These are phyloP conservation scores for Stemphylium beticola DNA, from an alignment of 2,329 filamentous ascomycete species.

Conservation along the genomic window DNA sequence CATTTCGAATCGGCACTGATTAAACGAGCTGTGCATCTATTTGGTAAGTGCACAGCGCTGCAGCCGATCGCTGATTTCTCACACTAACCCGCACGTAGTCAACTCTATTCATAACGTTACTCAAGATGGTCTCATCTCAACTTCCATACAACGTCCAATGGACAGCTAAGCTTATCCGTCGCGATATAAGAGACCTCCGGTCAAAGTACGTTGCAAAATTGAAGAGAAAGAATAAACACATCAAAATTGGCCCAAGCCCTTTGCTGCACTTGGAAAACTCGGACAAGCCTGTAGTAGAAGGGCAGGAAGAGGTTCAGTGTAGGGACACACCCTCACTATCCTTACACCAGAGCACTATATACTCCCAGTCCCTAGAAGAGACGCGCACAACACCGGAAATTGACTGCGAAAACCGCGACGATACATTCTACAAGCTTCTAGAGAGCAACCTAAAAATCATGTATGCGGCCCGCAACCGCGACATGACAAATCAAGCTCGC, in stretches of 20 bases:
- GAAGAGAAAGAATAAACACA: conserved; percentile 1
- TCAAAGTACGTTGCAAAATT: conserved; percentile 3
- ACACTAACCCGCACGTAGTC: neutral
- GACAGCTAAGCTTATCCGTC: conserved; percentile 24
- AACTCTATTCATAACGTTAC: neutral
- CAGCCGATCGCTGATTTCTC: neutral
- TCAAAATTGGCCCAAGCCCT: neutral
- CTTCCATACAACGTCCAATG: conserved; percentile 12
- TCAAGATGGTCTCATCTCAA: conserved; percentile 3
- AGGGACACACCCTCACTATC: neutral
- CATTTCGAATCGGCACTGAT: no score
- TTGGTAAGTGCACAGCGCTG: no score
- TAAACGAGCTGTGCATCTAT: no score
- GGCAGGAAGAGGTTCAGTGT: neutral
- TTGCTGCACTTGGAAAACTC: neutral
- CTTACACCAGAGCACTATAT: neutral
- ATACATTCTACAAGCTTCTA: conserved; percentile 18
- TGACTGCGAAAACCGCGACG: neutral
- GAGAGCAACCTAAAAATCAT: conserved; percentile 12
- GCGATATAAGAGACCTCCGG: conserved; percentile 24
- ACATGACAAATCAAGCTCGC: conserved; percentile 17
- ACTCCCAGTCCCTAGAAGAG: neutral
- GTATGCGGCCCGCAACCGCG: conserved; percentile 11
- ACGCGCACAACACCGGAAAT: neutral
- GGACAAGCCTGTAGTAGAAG: neutral